A percentile compares a stretch with the other conserved stretches of the same genome.
phyloP scores from a whole-genome alignment of 352 stramenopile genomes.

The Globisporangium apiculatum region DNA sequence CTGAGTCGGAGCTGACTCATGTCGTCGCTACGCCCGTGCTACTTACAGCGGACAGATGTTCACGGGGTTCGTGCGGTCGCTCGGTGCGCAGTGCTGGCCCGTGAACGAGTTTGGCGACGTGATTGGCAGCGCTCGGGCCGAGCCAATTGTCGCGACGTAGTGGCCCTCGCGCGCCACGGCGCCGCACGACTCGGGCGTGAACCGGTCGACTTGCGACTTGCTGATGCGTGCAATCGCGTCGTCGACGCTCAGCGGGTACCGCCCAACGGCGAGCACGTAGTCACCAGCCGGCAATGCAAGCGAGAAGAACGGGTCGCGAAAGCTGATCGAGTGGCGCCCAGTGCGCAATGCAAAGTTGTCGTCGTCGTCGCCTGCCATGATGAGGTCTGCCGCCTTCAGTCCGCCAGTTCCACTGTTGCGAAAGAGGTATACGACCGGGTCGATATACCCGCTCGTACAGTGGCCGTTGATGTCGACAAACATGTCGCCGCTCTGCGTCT shows the following conservation, averaged over 20 bases:
- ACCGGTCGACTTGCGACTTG: conserved; percentile 17
- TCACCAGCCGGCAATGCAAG: conserved; percentile 35
- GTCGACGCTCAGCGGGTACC: conserved; percentile 54
- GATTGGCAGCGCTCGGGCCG: conserved; percentile 22
- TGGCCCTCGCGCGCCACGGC: conserved; percentile 26
- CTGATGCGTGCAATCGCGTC: conserved; percentile 39
- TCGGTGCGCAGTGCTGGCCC: conserved; percentile 25
- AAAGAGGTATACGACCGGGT: conserved; percentile 57
- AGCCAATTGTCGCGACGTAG: conserved; percentile 50
- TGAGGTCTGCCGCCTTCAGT: conserved; percentile 32
- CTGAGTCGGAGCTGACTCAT: background rate
- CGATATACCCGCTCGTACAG: conserved; percentile 59
- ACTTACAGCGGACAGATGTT: conserved; percentile 5
- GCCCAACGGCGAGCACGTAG: conserved; percentile 57
- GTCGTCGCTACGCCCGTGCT: background rate
- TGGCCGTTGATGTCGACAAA: conserved; percentile 61
- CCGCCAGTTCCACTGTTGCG: conserved; percentile 16
- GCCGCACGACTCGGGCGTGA: conserved; percentile 54
- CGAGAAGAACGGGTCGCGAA: conserved; percentile 66
- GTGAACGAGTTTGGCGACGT: conserved; percentile 37
- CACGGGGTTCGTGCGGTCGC: conserved; percentile 2
- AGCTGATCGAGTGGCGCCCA: conserved; percentile 53
- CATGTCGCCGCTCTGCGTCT: conserved; percentile 19
- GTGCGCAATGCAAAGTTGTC: conserved; percentile 43
- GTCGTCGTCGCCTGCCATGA: conserved; percentile 54